phyloP scores from a whole-genome alignment of 805 yeast genomes.

The Metschnikowia lachancei region DNA sequence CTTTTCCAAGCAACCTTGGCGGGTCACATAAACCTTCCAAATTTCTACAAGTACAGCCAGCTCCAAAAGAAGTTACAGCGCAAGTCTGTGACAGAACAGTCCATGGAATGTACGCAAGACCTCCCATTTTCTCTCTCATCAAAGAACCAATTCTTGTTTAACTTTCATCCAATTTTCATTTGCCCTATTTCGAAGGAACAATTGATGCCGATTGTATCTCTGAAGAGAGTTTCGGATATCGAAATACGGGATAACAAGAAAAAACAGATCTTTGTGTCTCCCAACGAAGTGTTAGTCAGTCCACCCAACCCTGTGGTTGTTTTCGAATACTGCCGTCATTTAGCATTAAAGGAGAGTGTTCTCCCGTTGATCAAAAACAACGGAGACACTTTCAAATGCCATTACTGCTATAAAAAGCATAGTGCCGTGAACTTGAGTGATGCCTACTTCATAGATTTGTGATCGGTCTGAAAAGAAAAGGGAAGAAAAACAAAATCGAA shows the following conservation, averaged over 20 bases:
- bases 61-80: slow-evolving; percentile 32
- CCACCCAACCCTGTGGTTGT: slow-evolving; percentile 41
- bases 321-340: slow-evolving; percentile 40
- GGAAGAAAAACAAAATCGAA: not conserved
- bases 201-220: slow-evolving; percentile 31
- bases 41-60: slow-evolving; percentile 40
- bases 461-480: not conserved
- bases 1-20: slow-evolving; percentile 41
- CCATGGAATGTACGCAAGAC: slow-evolving; percentile 28
- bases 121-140: slow-evolving; percentile 44
- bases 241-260: slow-evolving; percentile 14
- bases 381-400: slow-evolving; percentile 41
- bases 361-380: slow-evolving; percentile 41
- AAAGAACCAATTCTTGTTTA: slow-evolving; percentile 37
- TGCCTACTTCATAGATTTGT: slow-evolving; percentile 41
- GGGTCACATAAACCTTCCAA: slow-evolving; percentile 41
- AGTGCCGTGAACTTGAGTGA: slow-evolving; percentile 38
- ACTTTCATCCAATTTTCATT: slow-evolving; percentile 44
- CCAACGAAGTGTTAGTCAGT: slow-evolving; percentile 14
- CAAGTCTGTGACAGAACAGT: slow-evolving; percentile 1
- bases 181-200: slow-evolving; percentile 47
- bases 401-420: slow-evolving; percentile 45
- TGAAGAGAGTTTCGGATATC: slow-evolving; percentile 9
- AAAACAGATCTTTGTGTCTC: slow-evolving; percentile 12
- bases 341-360: slow-evolving; percentile 42